Evolutionary conservation across 2,329 filamentous ascomycete genomes (phyloP).

Genomic region (Rugonectria rugulosa): DNA sequence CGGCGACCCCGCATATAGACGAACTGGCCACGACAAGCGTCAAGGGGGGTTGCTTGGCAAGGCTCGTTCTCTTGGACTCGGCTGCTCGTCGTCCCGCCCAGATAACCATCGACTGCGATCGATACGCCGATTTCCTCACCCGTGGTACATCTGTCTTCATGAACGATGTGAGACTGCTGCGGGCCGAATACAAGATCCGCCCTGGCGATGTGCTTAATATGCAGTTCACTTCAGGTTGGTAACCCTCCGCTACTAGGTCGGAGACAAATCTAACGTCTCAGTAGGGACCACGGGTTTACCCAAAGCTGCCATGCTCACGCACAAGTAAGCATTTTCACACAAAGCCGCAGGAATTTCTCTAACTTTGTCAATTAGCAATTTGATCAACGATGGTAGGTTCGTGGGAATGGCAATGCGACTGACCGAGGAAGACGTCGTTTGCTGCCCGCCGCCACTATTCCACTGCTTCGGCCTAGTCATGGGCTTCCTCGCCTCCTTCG

Average conservation of each 20-base stretch:
- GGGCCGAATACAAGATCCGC: too few relatives aligned
- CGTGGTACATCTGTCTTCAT: too few relatives aligned
- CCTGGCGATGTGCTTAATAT: conserved; percentile 22
- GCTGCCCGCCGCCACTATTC: conserved; percentile 70
- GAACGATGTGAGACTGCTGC: too few relatives aligned
- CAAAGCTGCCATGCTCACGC: conserved; percentile 27
- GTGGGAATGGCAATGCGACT: conserved; percentile 58
- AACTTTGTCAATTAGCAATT: conserved; percentile 27
- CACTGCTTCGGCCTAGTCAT: conserved; percentile 77
- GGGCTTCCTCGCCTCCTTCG: conserved; percentile 74
- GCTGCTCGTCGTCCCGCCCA: too few relatives aligned
- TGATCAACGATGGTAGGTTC: conserved; percentile 66
- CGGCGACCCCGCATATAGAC: background rate
- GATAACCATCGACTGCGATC: too few relatives aligned
- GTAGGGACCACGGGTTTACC: conserved; percentile 26
- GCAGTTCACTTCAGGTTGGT: conserved; percentile 23
- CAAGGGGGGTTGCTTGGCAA: background rate
- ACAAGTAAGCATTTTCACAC: background rate
- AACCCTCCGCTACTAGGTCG: too few relatives aligned
- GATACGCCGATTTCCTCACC: too few relatives aligned
- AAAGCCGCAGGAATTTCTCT: background rate
- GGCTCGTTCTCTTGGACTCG: too few relatives aligned
- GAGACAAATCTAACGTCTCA: too few relatives aligned
- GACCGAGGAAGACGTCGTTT: conserved; percentile 63
- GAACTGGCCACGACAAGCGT: background rate